Percentiles rank a stretch among this genome's conserved stretches.
These are phyloP conservation scores for Pseudocercospora ulei DNA, from an alignment of 2,329 filamentous ascomycete genomes.

Conservation along the genomic window DNA sequence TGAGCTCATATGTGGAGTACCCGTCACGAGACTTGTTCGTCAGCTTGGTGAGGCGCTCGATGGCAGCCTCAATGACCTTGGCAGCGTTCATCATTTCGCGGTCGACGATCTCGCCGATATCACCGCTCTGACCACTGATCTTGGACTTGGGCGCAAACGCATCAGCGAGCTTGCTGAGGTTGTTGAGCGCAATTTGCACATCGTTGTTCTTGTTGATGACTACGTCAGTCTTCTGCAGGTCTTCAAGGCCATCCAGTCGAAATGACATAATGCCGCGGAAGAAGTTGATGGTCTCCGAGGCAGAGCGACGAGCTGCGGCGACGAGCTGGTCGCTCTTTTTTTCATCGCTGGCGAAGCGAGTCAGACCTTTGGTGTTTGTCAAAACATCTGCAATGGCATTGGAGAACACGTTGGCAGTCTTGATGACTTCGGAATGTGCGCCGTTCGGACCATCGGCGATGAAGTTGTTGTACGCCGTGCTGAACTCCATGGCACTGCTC, in stretches of 20 bases:
- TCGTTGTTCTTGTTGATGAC: conserved; percentile 97
- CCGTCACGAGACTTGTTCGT: conserved; percentile 94
- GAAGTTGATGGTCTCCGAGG: conserved; percentile 80
- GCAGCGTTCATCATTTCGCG: conserved; percentile 85
- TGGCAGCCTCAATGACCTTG: conserved; percentile 86
- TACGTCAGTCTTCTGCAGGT: conserved; percentile 87
- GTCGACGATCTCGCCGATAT: conserved; percentile 88
- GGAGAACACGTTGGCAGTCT: conserved; percentile 80
- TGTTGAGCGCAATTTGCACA: conserved; percentile 86
- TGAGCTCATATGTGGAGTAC: conserved; percentile 91
- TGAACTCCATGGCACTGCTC: conserved; percentile 89
- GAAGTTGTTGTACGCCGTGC: conserved; percentile 95
- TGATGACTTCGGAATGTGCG: conserved; percentile 78
- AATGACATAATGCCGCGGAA: conserved; percentile 92
- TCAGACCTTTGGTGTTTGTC: conserved; percentile 92
- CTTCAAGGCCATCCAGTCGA: conserved; percentile 79
- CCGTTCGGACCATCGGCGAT: conserved; percentile 93
- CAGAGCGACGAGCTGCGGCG: conserved; percentile 71
- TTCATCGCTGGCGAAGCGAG: conserved; percentile 84
- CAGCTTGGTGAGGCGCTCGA: conserved; percentile 77
- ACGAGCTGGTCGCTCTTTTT: conserved; percentile 84
- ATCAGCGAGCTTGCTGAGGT: conserved; percentile 86
- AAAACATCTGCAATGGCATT: conserved; percentile 88
- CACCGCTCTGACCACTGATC: conserved; percentile 65
- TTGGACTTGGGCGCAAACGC: conserved; percentile 84